phyloP scores from a whole-genome alignment of 164 flowering plant species.

The Tetracentron sinense region DNA sequence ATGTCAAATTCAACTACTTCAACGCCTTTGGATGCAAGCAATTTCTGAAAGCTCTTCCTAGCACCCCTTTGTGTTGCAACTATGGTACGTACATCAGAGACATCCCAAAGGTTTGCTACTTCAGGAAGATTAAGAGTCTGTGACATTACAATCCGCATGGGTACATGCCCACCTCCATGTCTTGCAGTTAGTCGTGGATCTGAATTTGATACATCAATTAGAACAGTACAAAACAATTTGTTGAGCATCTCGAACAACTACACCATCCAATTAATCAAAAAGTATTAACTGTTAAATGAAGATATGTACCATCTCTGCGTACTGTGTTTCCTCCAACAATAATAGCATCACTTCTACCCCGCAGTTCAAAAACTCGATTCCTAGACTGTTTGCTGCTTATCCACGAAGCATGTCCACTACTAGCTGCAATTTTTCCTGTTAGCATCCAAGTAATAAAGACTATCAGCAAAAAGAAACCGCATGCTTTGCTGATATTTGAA shows the following conservation, averaged over 20 bases:
- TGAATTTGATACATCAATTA: slow-evolving; percentile 22
- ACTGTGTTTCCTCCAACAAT: slow-evolving; percentile 98
- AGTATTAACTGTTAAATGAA: not conserved
- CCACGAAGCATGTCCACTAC: slow-evolving; percentile 96
- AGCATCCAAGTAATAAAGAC: slow-evolving; percentile 13
- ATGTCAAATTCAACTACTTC: slow-evolving; percentile 97
- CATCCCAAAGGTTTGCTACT: slow-evolving; percentile 85
- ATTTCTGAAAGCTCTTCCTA: slow-evolving; percentile 73
- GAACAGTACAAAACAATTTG: slow-evolving; percentile 1
- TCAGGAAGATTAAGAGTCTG: slow-evolving; percentile 90
- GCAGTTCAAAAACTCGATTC: slow-evolving; percentile 66
- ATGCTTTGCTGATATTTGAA: not conserved
- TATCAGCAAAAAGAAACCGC: not conserved
- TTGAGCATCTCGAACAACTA: not conserved
- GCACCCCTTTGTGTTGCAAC: slow-evolving; percentile 97
- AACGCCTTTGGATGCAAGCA: slow-evolving; percentile 92
- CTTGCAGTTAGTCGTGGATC: slow-evolving; percentile 93
- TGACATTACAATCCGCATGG: slow-evolving; percentile 81
- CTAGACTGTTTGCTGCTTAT: slow-evolving; percentile 87
- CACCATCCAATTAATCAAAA: slow-evolving; percentile 2
- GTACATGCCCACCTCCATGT: slow-evolving; percentile 89
- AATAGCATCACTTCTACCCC: slow-evolving; percentile 92
- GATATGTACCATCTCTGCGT: slow-evolving; percentile 73
- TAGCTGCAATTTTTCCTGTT: slow-evolving; percentile 91
- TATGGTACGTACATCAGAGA: slow-evolving; percentile 74